phyloP scores from a whole-genome alignment of 176 grass and related monocot species.

The Dactylis glomerata region DNA sequence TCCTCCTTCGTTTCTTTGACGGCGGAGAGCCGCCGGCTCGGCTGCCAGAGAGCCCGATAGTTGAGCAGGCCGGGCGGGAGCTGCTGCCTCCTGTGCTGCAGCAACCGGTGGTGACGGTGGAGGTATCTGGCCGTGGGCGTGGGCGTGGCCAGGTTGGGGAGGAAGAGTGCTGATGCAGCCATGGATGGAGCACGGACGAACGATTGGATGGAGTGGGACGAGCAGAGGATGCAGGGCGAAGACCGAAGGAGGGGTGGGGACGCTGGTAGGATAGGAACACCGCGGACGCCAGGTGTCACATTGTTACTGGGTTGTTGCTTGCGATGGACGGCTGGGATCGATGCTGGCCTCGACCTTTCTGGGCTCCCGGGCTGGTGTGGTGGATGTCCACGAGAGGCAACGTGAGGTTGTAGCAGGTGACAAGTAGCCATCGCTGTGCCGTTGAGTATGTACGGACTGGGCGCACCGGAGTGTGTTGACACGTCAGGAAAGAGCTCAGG shows the following conservation, averaged over 20 bases:
- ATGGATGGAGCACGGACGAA: constrained; percentile 37
- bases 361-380: neutral
- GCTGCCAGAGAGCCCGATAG: neutral
- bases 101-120: neutral
- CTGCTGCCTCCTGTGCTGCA: neutral
- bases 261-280: constrained; percentile 3
- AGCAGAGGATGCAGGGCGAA: neutral
- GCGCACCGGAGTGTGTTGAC: neutral
- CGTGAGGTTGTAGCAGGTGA: constrained; percentile 23
- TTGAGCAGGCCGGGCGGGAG: constrained; percentile 17
- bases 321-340: constrained; percentile 24
- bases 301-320: no score
- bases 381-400: neutral
- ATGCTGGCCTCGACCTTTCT: neutral
- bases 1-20: constrained; percentile 57
- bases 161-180: constrained; percentile 49
- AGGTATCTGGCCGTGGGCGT: constrained; percentile 2
- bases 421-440: constrained; percentile 36
- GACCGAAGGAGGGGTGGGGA: constrained; percentile 1
- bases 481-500: neutral
- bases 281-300: neutral
- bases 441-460: neutral
- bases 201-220: neutral
- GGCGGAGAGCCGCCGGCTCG: constrained; percentile 36
- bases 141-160: constrained; percentile 28